Evolutionary conservation across 306 rosid species (phyloP).

Genomic region (Begonia fuchsioides): DNA sequence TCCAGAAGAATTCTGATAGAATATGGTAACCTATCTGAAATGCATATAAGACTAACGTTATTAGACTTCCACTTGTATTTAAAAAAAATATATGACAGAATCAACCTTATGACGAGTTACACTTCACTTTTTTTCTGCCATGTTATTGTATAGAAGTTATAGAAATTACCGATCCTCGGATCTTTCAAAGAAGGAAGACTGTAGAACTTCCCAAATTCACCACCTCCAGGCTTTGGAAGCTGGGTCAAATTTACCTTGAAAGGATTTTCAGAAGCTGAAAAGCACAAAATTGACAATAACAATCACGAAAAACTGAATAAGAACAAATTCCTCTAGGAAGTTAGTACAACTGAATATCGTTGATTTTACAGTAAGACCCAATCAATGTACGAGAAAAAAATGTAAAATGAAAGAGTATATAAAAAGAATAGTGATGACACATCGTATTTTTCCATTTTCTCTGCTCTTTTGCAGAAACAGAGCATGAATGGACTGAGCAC

Average conservation of each 20-base stretch:
- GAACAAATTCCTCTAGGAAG: no score
- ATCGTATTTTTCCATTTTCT: no score
- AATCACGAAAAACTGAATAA: not conserved
- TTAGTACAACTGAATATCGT: no score
- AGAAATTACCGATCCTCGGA: constrained; percentile 67
- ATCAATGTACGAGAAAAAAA: no score
- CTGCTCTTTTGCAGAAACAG: no score
- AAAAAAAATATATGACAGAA: constrained; percentile 3
- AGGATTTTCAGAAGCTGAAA: constrained; percentile 70
- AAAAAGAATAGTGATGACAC: no score
- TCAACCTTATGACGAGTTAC: not conserved
- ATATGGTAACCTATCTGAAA: constrained; percentile 59
- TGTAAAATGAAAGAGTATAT: no score
- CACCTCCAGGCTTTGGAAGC: constrained; percentile 94
- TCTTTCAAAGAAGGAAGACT: constrained; percentile 89
- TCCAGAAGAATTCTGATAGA: constrained; percentile 62
- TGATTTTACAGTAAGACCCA: no score
- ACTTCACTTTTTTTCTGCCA: no score
- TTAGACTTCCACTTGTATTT: constrained; percentile 4
- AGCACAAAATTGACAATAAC: constrained; percentile 6
- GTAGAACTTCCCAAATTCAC: constrained; percentile 86
- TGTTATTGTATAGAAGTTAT: not conserved
- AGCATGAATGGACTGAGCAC: no score
- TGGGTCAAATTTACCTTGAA: constrained; percentile 71
- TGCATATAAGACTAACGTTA: constrained; percentile 10